These are phyloP conservation scores for Brassica incana DNA, from an alignment of 345 rosid species.

Conservation along the genomic window DNA sequence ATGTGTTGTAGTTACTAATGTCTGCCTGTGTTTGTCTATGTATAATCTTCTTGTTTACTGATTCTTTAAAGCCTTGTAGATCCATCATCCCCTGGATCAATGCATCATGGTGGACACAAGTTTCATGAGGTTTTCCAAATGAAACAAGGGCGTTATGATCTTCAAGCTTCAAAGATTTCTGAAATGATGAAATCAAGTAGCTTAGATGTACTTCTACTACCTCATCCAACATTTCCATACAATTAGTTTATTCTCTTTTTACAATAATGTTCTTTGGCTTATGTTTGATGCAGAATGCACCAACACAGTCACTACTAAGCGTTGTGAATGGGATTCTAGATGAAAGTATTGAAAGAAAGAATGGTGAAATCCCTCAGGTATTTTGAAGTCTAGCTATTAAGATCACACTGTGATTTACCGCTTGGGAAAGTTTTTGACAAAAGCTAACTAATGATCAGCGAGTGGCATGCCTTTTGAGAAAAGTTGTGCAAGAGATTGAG, in stretches of 20 bases:
- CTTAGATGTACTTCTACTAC: slow-evolving; percentile 55
- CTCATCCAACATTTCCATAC: not conserved
- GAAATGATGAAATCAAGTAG: slow-evolving; percentile 91
- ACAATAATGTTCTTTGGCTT: slow-evolving; percentile 26
- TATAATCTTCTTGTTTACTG: slow-evolving; percentile 3
- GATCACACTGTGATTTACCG: not conserved
- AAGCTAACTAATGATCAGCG: slow-evolving; percentile 55
- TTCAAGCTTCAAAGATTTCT: slow-evolving; percentile 73
- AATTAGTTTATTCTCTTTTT: not conserved
- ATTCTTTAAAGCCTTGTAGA: slow-evolving; percentile 41
- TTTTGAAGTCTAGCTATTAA: slow-evolving; percentile 10
- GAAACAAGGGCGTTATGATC: slow-evolving; percentile 82
- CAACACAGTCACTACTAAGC: slow-evolving; percentile 85
- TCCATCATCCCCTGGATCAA: slow-evolving; percentile 48
- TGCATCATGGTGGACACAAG: slow-evolving; percentile 67
- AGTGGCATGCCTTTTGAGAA: slow-evolving; percentile 74
- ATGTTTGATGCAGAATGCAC: slow-evolving; percentile 69
- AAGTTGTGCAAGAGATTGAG: slow-evolving; percentile 93
- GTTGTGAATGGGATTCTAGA: slow-evolving; percentile 87
- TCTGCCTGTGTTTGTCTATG: not conserved
- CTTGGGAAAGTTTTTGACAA: slow-evolving; percentile 12
- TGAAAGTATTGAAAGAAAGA: slow-evolving; percentile 80
- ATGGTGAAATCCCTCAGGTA: slow-evolving; percentile 85
- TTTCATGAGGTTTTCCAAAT: slow-evolving; percentile 86
- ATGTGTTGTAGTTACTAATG: not conserved